Evolutionary conservation across 495 filamentous ascomycete species (phyloP).

Genomic region (Astrocystis sublimbata): DNA sequence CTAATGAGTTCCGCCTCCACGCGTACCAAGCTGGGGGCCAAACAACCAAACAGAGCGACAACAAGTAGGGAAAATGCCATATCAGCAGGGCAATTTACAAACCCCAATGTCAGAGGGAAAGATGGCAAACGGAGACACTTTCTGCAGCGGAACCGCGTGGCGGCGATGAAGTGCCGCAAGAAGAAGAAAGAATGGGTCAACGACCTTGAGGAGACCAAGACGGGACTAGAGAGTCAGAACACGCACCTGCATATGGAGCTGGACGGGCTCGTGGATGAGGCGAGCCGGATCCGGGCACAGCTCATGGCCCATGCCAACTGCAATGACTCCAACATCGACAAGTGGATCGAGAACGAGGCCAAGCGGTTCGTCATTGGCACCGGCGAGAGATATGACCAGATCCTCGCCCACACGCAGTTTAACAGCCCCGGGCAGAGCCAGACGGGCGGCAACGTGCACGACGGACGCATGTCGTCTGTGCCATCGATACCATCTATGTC

Average conservation of each 20-base stretch:
- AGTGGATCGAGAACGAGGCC: slow-evolving; percentile 49
- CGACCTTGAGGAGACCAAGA: slow-evolving; percentile 54
- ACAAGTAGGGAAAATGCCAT: not conserved
- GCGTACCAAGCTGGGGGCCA: slow-evolving; percentile 14
- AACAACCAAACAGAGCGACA: not conserved
- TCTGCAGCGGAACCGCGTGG: slow-evolving; percentile 78
- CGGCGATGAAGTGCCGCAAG: slow-evolving; percentile 82
- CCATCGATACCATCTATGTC: not conserved
- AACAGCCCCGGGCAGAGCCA: slow-evolving; percentile 11
- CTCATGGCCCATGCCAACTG: slow-evolving; percentile 63
- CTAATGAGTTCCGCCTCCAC: not conserved
- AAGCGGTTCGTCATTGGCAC: slow-evolving; percentile 40
- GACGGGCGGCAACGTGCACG: slow-evolving; percentile 1
- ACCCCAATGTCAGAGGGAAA: slow-evolving; percentile 24
- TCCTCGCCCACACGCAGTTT: slow-evolving; percentile 27
- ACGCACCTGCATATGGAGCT: slow-evolving; percentile 40
- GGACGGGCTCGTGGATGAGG: slow-evolving; percentile 45
- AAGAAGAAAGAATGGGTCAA: slow-evolving; percentile 80
- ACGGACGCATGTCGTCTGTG: slow-evolving; percentile 19
- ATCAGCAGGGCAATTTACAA: not conserved
- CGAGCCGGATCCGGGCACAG: slow-evolving; percentile 56
- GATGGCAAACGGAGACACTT: slow-evolving; percentile 48
- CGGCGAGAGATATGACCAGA: slow-evolving; percentile 34
- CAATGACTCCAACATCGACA: slow-evolving; percentile 51
- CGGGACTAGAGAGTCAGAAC: slow-evolving; percentile 41